Conservation (phyloP, 352 stramenopile genomes). For the Phytophthora tentaculata region DNA sequence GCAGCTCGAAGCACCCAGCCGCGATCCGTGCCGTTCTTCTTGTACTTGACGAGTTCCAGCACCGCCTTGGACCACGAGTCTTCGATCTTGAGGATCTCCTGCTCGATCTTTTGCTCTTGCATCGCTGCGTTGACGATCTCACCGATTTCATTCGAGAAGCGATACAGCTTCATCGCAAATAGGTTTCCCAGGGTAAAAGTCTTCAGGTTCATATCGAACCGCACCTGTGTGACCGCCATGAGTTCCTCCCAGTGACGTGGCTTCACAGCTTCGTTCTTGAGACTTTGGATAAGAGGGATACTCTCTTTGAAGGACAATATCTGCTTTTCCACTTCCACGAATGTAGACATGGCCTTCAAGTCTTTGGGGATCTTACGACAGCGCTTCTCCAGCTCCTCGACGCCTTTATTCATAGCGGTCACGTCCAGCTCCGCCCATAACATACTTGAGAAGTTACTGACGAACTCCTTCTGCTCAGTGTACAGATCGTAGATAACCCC, state of each 20-base stretch:
- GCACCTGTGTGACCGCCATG: conserved; percentile 89
- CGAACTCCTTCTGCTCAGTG: conserved; percentile 94
- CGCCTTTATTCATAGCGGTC: conserved; percentile 89
- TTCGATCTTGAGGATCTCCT: conserved; percentile 93
- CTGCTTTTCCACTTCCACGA: conserved; percentile 91
- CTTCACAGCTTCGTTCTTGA: conserved; percentile 96
- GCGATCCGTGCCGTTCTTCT: conserved; percentile 89
- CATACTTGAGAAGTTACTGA: conserved; percentile 87
- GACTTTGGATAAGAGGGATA: conserved; percentile 93
- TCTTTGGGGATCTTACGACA: conserved; percentile 93
- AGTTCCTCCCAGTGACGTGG: conserved; percentile 91
- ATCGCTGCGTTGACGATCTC: conserved; percentile 94
- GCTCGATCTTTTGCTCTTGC: conserved; percentile 95
- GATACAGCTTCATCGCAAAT: conserved; percentile 93
- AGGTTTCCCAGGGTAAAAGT: conserved; percentile 92
- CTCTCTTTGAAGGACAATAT: conserved; percentile 94
- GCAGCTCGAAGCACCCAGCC: conserved; percentile 85
- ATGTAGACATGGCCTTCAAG: conserved; percentile 90
- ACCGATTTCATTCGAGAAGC: conserved; percentile 90
- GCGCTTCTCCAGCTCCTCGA: conserved; percentile 93
- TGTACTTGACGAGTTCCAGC: conserved; percentile 94
- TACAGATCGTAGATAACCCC: conserved; percentile 92
- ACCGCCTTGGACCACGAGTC: conserved; percentile 89
- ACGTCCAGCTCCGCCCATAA: conserved; percentile 95
- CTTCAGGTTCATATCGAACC: conserved; percentile 94